Conservation (phyloP, 2,329 filamentous ascomycete genomes). For the Fusarium nodosum region DNA sequence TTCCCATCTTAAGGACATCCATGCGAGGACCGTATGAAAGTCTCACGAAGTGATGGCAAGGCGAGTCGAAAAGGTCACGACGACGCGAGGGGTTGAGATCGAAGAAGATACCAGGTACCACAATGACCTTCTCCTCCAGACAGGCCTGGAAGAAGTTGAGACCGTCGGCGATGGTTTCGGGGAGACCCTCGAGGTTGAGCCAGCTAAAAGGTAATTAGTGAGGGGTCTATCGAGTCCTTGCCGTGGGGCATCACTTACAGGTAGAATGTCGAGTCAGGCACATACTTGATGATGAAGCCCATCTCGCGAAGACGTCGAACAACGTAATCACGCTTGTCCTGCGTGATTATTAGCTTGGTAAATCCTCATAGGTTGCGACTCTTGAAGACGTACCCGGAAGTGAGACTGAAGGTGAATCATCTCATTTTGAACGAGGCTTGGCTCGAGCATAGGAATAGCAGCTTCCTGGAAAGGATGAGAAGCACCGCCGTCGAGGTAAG, state of each 20-base stretch:
- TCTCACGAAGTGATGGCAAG: constrained; percentile 92
- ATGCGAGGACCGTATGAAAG: constrained; percentile 87
- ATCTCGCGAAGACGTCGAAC: constrained; percentile 83
- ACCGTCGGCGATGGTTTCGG: constrained; percentile 88
- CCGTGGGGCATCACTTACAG: constrained; percentile 68
- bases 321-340: constrained; percentile 92
- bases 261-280: constrained; percentile 95
- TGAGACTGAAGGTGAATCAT: constrained; percentile 92
- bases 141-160: constrained; percentile 98
- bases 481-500: constrained; percentile 93
- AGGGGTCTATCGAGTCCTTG: background rate
- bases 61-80: constrained; percentile 91
- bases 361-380: background rate
- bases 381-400: constrained; percentile 71
- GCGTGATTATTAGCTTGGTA: constrained; percentile 39
- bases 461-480: constrained; percentile 97
- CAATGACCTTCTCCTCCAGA: constrained; percentile 93
- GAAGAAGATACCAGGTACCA: constrained; percentile 98
- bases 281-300: constrained; percentile 86
- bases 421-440: constrained; percentile 81
- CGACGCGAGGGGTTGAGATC: constrained; percentile 92
- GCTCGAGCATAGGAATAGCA: constrained; percentile 93
- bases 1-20: constrained; percentile 81
- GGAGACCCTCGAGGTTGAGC: constrained; percentile 75
- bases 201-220: constrained; percentile 50